These are phyloP conservation scores for Asterophora lycoperdoides DNA, from an alignment of 768 basidiomycete species.

Conservation along the genomic window DNA sequence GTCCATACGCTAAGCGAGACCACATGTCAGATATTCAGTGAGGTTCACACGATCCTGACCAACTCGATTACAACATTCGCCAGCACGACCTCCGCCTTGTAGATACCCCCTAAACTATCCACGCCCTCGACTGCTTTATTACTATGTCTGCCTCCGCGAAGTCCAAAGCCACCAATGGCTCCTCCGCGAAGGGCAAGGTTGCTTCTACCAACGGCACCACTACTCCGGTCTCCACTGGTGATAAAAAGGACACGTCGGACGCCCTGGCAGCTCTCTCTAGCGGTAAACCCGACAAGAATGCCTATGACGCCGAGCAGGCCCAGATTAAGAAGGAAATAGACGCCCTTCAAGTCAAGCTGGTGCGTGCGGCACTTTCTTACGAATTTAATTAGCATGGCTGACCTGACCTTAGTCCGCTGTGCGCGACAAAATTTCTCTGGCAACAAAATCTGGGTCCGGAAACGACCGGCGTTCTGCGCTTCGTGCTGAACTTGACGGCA, in stretches of 20 bases:
- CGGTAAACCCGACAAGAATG: constrained; percentile 79
- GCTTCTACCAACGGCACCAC: constrained; percentile 44
- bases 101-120: constrained; percentile 18
- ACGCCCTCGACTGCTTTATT: constrained; percentile 21
- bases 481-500: constrained; percentile 72
- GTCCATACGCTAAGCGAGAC: not conserved
- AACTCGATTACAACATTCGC: constrained; percentile 13
- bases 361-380: constrained; percentile 42
- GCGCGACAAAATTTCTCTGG: constrained; percentile 69
- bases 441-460: constrained; percentile 54
- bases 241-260: constrained; percentile 44
- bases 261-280: constrained; percentile 30
- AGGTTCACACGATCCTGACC: constrained; percentile 22
- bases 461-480: constrained; percentile 72
- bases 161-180: constrained; percentile 46
- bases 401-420: constrained; percentile 49
- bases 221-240: constrained; percentile 40
- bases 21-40: constrained; percentile 12
- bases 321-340: constrained; percentile 83
- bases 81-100: constrained; percentile 14
- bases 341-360: constrained; percentile 71
- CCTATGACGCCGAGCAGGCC: constrained; percentile 84
- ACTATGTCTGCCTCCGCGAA: constrained; percentile 50
- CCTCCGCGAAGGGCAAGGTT: constrained; percentile 38
- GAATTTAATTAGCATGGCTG: constrained; percentile 8